Conservation (phyloP, 1,284 basidiomycete genomes). For the Ceratobasidium sp. region DNA sequence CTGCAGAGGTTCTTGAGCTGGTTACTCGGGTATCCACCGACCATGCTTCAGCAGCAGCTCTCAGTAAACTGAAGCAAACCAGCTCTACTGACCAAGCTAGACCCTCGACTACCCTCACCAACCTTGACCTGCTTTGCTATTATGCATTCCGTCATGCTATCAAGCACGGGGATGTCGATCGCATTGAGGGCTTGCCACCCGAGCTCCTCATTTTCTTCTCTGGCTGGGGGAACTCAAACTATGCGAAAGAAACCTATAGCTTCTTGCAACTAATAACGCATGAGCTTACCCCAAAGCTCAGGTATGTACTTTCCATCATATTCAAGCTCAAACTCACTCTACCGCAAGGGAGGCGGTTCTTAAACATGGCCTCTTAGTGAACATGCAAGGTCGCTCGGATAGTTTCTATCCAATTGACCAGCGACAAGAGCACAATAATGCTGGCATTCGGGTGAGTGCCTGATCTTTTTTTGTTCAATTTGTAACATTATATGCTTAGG, state of each 20-base stretch:
- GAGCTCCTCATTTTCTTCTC: constrained; percentile 5
- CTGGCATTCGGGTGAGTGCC: background rate
- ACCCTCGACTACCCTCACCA: background rate
- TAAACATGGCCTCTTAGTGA: background rate
- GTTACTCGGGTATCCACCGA: background rate
- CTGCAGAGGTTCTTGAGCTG: background rate
- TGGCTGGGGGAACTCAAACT: background rate
- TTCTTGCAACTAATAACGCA: background rate
- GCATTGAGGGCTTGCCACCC: background rate
- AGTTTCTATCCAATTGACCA: constrained; percentile 12
- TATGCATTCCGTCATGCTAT: background rate
- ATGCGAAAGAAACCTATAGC: constrained; percentile 2
- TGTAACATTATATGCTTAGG: background rate
- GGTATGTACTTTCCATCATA: background rate
- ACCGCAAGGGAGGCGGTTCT: background rate
- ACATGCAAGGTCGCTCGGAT: background rate
- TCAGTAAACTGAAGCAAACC: background rate
- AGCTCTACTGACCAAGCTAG: background rate
- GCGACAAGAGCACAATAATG: constrained; percentile 14
- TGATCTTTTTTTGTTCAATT: too few species aligned
- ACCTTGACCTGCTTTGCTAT: background rate
- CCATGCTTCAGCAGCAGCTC: background rate
- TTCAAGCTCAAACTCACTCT: background rate
- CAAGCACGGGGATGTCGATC: background rate
- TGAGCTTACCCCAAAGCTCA: background rate